These are phyloP conservation scores for Dioszegia aurantiaca DNA, from an alignment of 768 basidiomycete genomes.

Conservation along the genomic window DNA sequence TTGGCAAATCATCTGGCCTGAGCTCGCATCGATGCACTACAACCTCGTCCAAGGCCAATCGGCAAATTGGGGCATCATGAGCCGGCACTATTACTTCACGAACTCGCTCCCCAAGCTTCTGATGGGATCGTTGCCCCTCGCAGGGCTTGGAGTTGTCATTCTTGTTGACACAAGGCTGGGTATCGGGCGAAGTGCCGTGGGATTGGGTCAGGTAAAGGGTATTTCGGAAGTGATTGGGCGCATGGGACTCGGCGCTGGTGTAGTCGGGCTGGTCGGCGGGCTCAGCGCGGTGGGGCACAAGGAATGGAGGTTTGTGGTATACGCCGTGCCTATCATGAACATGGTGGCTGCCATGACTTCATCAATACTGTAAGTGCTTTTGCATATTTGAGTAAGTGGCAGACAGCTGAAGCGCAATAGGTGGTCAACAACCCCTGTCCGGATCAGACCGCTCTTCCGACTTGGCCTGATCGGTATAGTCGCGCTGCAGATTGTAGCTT, in stretches of 20 bases:
- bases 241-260: slow-evolving; percentile 21
- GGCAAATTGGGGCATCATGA: slow-evolving; percentile 79
- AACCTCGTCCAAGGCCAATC: slow-evolving; percentile 85
- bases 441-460: slow-evolving; percentile 57
- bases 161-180: background rate
- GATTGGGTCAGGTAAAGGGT: slow-evolving; percentile 15
- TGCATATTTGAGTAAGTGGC: background rate
- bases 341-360: slow-evolving; percentile 70
- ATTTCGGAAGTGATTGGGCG: slow-evolving; percentile 8
- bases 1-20: slow-evolving; percentile 72
- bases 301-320: slow-evolving; percentile 95
- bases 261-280: slow-evolving; percentile 28
- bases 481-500: slow-evolving; percentile 59
- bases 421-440: slow-evolving; percentile 17
- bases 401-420: background rate
- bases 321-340: slow-evolving; percentile 77
- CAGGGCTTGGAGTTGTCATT: slow-evolving; percentile 57
- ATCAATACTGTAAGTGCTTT: slow-evolving; percentile 62
- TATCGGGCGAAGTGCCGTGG: slow-evolving; percentile 1
- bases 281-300: slow-evolving; percentile 85
- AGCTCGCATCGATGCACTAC: slow-evolving; percentile 72
- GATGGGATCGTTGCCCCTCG: slow-evolving; percentile 59
- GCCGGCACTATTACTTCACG: slow-evolving; percentile 30
- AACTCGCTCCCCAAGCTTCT: slow-evolving; percentile 66
- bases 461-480: slow-evolving; percentile 59